Base-by-base conservation (phyloP, 495 filamentous ascomycete genomes). In the Xylaria acuta region DNA sequence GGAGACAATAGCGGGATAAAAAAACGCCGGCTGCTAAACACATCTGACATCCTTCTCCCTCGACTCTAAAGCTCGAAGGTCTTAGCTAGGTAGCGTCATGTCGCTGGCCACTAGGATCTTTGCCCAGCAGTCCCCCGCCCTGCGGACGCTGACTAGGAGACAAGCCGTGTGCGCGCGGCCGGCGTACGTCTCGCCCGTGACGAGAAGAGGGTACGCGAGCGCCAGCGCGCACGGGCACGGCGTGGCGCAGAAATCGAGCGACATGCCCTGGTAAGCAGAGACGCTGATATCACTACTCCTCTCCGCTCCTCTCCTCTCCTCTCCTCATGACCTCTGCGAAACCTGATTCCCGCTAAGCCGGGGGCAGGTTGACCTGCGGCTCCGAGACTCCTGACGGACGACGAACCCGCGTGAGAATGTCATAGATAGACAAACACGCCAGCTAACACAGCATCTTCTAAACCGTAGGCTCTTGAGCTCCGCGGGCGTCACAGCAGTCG, bases 201-300 rank as follows among this genome's bases (percentile, higher is more conserved):
- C 63, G 27, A 65, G 70, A 62, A 75, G 77, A 49, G 60, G 43
- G 7, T 77, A 79, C 30, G 40, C 72, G 7, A 64, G 62, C 67
- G 68, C 69, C n/a, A n/a, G n/a, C n/a, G n/a, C n/a, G n/a, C n/a
- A n/a, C n/a, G n/a, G n/a, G 6, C 60, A 70, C 40, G 73, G 56
- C 32, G 38, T 63, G 6, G 74, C 72, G 20, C 70, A 75, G 49
- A 76, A 75, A 62, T 43, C 77, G 54, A 75, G 73, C 67, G 77
- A 79, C 27, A 34, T 75, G 71, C 77, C 77, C 30, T 79, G 77
- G 77, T 79, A 63, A 77, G 77, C 67, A 1, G n/a, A n/a, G n/a
- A n/a, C 32, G 32, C 36, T 3, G 3, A 7, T 38, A 38, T 3
- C 36, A 38, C 36, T 38, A 38, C 36, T 3, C n/a, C n/a, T n/a